Evolutionary conservation across 1,284 basidiomycete species (phyloP), one percentile per base, ranked within the genome.

Genomic region (Mycena citricolor): DNA sequence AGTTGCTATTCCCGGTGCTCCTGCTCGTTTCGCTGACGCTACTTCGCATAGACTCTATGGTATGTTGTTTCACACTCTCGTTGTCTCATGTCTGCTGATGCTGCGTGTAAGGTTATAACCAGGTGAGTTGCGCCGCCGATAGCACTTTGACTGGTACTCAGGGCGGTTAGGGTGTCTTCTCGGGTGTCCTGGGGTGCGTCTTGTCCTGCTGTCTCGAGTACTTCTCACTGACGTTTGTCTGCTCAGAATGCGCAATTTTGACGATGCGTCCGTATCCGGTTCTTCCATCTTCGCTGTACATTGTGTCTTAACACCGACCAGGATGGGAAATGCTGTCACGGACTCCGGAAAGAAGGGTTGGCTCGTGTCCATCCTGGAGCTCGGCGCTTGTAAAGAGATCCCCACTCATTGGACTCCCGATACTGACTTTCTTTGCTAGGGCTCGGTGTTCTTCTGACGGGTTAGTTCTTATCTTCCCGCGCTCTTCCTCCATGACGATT

Each of bases 351-450:
- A 69, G 24, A 79, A 84, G 63, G 83, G 83, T 3, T 85, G 83
- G 83, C 67, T 85, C 8, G 81, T 84, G 4, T 67, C 82, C 30
- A 81, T 86, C 54, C 70, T 85, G 17, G 83, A 85, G 61, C 69
- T 84, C 13, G 82, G 82, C 48, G 83, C 83, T 16, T 86, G 83
- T 49, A 38, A 12, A 39, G 33, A 14, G 6, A 6, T 14, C 20
- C 4, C 21, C 16, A 3, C 12, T 16, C 13, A n/a, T n/a, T n/a
- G n/a, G n/a, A n/a, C n/a, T n/a, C n/a, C n/a, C 6, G 8, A 41
- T 42, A 16, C 29, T 38, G 12, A 23, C 14, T 17, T 24, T 11
- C 16, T 31, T 4, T 25, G 32, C 39, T 25, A 51, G 49, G 49
- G 83, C 69, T 81, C 49, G 83, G 83, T 49, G 82, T 83, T n/a